Evolutionary conservation across 2,329 filamentous ascomycete species (phyloP).

Genomic region (Talaromyces sp.): DNA sequence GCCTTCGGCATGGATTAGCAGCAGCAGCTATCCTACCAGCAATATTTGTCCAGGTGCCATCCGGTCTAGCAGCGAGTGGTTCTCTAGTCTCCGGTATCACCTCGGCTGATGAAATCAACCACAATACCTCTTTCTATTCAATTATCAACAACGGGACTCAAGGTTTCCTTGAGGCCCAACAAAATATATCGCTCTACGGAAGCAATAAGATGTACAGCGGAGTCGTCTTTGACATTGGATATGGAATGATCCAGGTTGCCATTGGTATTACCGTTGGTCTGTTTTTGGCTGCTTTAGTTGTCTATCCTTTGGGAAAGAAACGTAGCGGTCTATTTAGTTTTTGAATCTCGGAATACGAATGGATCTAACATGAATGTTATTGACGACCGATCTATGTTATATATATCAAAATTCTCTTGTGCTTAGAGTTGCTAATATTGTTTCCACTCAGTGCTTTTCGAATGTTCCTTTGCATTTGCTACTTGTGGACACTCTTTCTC

Average conservation of each 20-base stretch:
- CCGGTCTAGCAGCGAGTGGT: conserved; percentile 60
- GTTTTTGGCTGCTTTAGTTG: conserved; percentile 49
- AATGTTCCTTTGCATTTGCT: background rate
- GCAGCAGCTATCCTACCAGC: conserved; percentile 84
- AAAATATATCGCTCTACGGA: conserved; percentile 26
- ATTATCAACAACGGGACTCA: conserved; percentile 47
- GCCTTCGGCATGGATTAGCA: conserved; percentile 72
- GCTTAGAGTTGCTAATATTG: conserved; percentile 3
- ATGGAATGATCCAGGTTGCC: conserved; percentile 51
- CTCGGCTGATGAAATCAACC: conserved; percentile 56
- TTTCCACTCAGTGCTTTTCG: background rate
- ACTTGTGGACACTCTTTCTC: background rate
- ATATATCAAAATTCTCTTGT: background rate
- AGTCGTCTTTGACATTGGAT: conserved; percentile 48
- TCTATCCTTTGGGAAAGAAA: conserved; percentile 51
- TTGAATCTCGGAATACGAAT: conserved; percentile 27
- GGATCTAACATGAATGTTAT: background rate
- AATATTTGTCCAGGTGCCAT: conserved; percentile 72
- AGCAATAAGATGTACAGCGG: conserved; percentile 25
- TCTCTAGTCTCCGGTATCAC: conserved; percentile 59
- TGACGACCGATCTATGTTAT: background rate
- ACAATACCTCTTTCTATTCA: conserved; percentile 32
- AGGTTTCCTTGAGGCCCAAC: conserved; percentile 32
- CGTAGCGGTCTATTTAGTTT: conserved; percentile 52
- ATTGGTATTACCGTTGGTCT: conserved; percentile 52